Percentiles rank a stretch among this genome's conserved stretches.
phyloP scores from a whole-genome alignment of 305 asterid species.

The Fraxinus platypoda region DNA sequence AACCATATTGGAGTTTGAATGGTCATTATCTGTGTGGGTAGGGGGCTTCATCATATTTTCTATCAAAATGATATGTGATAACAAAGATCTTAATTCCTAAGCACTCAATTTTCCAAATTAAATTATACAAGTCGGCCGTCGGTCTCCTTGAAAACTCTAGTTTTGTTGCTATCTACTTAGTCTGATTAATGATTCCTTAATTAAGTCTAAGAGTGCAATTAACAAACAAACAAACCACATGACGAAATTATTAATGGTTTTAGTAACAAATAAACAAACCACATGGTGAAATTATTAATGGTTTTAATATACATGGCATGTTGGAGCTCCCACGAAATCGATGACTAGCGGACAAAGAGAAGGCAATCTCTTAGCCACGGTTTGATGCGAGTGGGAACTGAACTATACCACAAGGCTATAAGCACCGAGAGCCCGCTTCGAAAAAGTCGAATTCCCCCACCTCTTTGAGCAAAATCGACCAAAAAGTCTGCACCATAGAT shows the following conservation, averaged over 20 bases:
- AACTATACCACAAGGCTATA: background rate
- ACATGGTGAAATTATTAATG: background rate
- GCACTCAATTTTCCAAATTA: background rate
- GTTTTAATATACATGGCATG: background rate
- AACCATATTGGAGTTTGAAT: background rate
- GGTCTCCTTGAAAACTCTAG: background rate
- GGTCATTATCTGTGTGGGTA: background rate
- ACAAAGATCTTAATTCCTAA: background rate
- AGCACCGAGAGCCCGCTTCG: background rate
- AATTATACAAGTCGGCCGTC: background rate
- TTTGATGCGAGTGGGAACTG: background rate
- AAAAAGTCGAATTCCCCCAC: too few relatives aligned
- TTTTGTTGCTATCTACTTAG: background rate
- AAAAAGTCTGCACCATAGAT: too few relatives aligned
- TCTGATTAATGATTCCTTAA: background rate
- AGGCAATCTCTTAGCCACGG: background rate
- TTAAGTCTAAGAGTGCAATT: background rate
- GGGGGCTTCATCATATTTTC: background rate
- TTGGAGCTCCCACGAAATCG: background rate
- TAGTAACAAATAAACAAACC: background rate
- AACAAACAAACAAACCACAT: background rate
- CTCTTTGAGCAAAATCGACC: too few relatives aligned
- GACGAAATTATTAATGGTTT: background rate
- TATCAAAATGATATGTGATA: background rate
- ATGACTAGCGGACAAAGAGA: background rate